phyloP scores from a whole-genome alignment of 2,329 filamentous ascomycete species.

The Plectosphaerella plurivora region DNA sequence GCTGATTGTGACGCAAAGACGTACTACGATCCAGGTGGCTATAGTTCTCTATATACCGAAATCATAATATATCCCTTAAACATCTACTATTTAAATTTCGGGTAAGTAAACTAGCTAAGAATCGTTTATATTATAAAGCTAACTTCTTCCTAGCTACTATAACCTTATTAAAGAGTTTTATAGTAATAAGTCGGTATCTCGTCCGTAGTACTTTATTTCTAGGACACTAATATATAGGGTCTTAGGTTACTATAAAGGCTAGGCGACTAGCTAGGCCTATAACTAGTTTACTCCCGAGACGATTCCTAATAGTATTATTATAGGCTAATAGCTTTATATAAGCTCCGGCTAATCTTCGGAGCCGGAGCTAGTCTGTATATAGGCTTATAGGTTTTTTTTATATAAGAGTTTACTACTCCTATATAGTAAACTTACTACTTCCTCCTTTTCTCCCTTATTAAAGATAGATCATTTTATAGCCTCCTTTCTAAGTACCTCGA shows the following conservation, averaged over 20 bases:
- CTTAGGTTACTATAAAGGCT: slow-evolving; percentile 25
- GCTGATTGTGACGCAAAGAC: neutral
- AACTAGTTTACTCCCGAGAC: slow-evolving; percentile 1
- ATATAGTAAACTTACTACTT: too few species aligned
- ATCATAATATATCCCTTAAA: neutral
- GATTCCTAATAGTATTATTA: neutral
- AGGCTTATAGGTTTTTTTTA: too few species aligned
- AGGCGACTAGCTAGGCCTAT: slow-evolving; percentile 14
- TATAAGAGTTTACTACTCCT: too few species aligned
- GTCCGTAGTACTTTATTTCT: neutral
- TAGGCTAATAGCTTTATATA: too few species aligned
- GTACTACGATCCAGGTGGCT: neutral
- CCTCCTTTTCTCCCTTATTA: too few species aligned
- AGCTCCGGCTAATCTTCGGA: too few species aligned
- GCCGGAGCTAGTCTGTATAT: too few species aligned
- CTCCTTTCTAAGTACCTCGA: too few species aligned
- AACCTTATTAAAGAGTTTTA: slow-evolving; percentile 21
- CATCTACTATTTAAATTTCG: neutral
- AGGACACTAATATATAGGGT: neutral
- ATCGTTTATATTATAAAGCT: slow-evolving; percentile 26
- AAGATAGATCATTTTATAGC: too few species aligned
- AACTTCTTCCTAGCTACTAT: slow-evolving; percentile 21
- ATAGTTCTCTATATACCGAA: neutral
- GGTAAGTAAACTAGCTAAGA: slow-evolving; percentile 4
- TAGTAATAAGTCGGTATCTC: neutral